Evolutionary conservation across 805 yeast species (phyloP).

Genomic region (Metschnikowia dekortorum): DNA sequence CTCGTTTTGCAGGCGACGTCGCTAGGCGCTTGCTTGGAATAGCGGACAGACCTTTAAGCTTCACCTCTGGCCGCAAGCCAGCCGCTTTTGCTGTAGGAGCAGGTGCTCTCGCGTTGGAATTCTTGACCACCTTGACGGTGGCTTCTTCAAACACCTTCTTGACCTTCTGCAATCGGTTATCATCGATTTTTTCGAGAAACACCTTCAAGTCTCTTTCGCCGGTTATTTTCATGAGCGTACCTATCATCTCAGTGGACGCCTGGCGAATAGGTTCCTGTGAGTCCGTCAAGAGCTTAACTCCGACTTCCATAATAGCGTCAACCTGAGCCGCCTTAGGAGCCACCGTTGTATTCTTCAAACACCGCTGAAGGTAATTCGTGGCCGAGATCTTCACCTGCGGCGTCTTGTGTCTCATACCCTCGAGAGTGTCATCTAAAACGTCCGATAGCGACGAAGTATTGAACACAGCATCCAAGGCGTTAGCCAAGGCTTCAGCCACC

Average conservation of each 20-base stretch:
- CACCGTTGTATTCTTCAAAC: conserved; percentile 47
- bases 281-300: conserved; percentile 68
- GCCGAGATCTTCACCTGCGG: conserved; percentile 78
- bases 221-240: conserved; percentile 75
- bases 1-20: conserved; percentile 51
- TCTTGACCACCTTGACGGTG: conserved; percentile 37
- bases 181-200: conserved; percentile 68
- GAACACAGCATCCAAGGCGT: conserved; percentile 64
- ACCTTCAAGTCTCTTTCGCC: conserved; percentile 66
- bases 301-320: conserved; percentile 51
- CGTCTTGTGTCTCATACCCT: conserved; percentile 66
- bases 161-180: conserved; percentile 65
- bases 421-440: conserved; percentile 55
- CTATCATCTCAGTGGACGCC: conserved; percentile 72
- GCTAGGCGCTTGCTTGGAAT: conserved; percentile 69
- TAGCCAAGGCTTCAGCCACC: conserved; percentile 66
- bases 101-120: conserved; percentile 1
- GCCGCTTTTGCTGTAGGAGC: conserved; percentile 5
- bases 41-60: conserved; percentile 7
- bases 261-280: conserved; percentile 81
- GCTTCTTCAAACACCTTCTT: conserved; percentile 53
- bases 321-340: conserved; percentile 52
- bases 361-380: conserved; percentile 58
- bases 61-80: conserved; percentile 3
- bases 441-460: conserved; percentile 46